Base-by-base conservation (phyloP, 441 rosid species). In the Pelargonium cotyledonis region DNA sequence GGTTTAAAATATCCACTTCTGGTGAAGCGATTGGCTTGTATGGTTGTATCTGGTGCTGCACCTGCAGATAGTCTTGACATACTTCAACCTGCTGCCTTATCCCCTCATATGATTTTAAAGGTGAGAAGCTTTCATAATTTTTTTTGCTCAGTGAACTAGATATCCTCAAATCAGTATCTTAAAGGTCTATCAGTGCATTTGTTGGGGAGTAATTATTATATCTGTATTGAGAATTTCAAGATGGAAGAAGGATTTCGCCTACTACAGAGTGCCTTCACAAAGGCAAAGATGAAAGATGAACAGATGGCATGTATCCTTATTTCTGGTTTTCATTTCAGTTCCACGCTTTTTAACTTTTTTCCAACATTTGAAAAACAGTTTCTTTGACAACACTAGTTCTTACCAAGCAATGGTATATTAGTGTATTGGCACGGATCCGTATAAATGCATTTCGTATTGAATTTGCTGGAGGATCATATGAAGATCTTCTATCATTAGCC, bases 361-460 rank as follows among this genome's bases (percentile, higher is more conserved):
- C 69, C 69, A n/a, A 69, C 15, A 38, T 67, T 51, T 72, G 43
- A 49, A 62, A 77, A 70, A 15, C 63, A 68, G 68, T 64, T 3
- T 76, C 87, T 81, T 86, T 90, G 81, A 90, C 86, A 74, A 70
- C 65, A 26, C 10, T 49, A 88, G 96, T 90, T 75, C 80, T 92
- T 72, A 84, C 86, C 62, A 88, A 79, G 79, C 80, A 86, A 51
- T 92, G 98, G 98, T 90, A 90, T 74, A 74, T 73, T 23, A 78
- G 65, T 29, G 76, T 87, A 41, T 81, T 90, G 69, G 86, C 96
- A 58, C 87, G 88, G 77, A 87, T 88, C 72, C 90, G 84, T 77
- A 88, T 87, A 80, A 90, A 90, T 83, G 95, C 92, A 40, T 90
- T 88, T 68, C 89, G 91, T 46, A 75, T 90, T 75, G 96, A 92